These are phyloP conservation scores for Hericium coralloides DNA, from an alignment of 768 basidiomycete genomes.

Conservation along the genomic window DNA sequence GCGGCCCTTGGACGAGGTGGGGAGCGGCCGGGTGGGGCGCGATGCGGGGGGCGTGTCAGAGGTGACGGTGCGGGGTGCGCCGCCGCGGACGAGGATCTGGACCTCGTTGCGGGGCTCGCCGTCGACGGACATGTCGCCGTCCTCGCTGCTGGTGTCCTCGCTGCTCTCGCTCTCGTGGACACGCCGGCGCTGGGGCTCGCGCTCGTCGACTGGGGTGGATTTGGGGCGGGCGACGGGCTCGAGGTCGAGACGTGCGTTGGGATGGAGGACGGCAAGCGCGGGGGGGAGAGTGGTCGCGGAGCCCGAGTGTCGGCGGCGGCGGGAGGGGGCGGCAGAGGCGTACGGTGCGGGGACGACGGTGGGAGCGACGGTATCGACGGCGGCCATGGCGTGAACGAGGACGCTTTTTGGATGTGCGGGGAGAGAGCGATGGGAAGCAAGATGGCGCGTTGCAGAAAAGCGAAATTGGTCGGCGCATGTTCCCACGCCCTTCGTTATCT, in stretches of 20 bases:
- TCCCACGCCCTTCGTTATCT: too few species aligned
- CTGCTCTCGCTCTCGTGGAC: conserved; percentile 9
- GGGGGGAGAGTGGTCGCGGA: conserved; percentile 31
- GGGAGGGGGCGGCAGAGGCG: conserved; percentile 1
- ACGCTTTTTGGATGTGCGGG: too few species aligned
- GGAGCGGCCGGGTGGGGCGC: neutral
- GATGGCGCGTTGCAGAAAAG: too few species aligned
- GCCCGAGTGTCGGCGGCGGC: conserved; percentile 56
- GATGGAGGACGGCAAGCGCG: conserved; percentile 15
- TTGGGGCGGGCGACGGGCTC: conserved; percentile 61
- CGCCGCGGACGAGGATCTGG: conserved; percentile 37
- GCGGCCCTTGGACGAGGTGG: neutral
- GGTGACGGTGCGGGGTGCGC: neutral
- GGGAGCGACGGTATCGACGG: neutral
- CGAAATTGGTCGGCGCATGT: too few species aligned
- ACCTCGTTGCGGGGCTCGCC: conserved; percentile 14
- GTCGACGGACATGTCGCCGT: conserved; percentile 16
- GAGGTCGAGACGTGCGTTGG: conserved; percentile 21
- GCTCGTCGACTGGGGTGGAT: conserved; percentile 59
- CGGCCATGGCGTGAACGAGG: neutral
- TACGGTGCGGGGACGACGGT: neutral
- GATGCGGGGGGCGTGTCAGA: neutral
- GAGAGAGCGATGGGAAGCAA: too few species aligned
- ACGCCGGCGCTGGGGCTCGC: conserved; percentile 26
- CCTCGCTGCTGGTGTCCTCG: conserved; percentile 8